Evolutionary conservation across 768 basidiomycete species (phyloP), one percentile per base, ranked within the genome.

Genomic region (Pleurotus citrinopileatus): DNA sequence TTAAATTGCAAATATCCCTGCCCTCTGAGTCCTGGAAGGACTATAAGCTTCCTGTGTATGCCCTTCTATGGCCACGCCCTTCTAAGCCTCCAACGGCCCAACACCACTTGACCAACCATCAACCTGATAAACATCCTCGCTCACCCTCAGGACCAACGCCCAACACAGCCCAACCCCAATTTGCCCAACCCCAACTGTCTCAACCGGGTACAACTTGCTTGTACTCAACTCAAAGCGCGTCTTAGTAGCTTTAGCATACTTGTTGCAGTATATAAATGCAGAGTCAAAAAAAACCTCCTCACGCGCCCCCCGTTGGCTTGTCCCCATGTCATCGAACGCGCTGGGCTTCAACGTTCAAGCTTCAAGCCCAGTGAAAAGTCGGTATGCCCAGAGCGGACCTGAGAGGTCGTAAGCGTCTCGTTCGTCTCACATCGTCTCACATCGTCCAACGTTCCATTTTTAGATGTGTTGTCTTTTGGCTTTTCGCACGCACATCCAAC

Each of bases 21-120:
- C 42, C 42, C 42, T 25, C 42, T 44, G 42, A 44, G 42, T 44
- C 42, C 42, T 38, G 19, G 42, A 44, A 44, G 6, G 42, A 44
- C 42, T 44, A 7, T 10, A 44, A 44, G 22, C 42, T 44, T 44
- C 42, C 42, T 20, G 42, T 23, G 42, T 13, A 22, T 44, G 42
- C 25, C 19, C 4, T 26, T 20, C 3, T n/a, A n/a, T 34, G 32
- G 32, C 32, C n/a, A 34, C n/a, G 32, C 32, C 32, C n/a, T n/a
- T n/a, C n/a, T n/a, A n/a, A n/a, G n/a, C n/a, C n/a, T n/a, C 32
- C 32, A 34, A 34, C 32, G 7, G 7, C 42, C 22, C 42, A 20
- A 9, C 10, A 3, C 12, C 22, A 19, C 42, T 23, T 12, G 42
- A 43, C 19, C 5, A 4, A 43, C 42, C 25, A 20, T 43, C 25